phyloP scores from a whole-genome alignment of 176 grass and related monocot genomes.

The Tuctoria greenei region DNA sequence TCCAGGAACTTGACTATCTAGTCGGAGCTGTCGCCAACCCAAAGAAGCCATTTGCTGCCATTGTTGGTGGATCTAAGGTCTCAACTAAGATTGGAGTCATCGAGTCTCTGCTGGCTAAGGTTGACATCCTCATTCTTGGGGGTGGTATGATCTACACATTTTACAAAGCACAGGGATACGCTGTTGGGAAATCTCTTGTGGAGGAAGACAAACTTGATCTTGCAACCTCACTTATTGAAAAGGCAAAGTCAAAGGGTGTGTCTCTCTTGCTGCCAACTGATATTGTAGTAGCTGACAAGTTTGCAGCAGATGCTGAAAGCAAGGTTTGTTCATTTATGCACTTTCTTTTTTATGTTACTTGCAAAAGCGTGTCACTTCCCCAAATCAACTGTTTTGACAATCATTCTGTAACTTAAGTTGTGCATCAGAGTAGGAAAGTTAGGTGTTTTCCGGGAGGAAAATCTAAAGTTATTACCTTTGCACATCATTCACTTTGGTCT shows the following conservation, averaged over 20 bases:
- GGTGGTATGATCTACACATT: slow-evolving; percentile 98
- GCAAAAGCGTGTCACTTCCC: background rate
- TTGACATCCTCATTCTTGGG: slow-evolving; percentile 92
- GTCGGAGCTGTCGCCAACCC: slow-evolving; percentile 90
- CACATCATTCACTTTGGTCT: background rate
- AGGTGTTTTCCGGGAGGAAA: background rate
- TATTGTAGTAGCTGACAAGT: slow-evolving; percentile 81
- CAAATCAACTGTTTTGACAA: background rate
- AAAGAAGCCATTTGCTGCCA: slow-evolving; percentile 92
- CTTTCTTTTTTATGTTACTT: background rate
- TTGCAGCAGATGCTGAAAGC: slow-evolving; percentile 92
- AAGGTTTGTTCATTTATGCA: slow-evolving; percentile 57
- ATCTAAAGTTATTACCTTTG: background rate
- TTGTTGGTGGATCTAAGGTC: slow-evolving; percentile 97
- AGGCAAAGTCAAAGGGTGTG: slow-evolving; percentile 78
- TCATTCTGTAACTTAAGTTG: background rate
- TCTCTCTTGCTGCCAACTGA: slow-evolving; percentile 78
- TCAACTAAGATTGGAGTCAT: slow-evolving; percentile 95
- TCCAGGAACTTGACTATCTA: slow-evolving; percentile 91
- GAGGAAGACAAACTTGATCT: slow-evolving; percentile 97
- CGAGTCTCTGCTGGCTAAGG: slow-evolving; percentile 74
- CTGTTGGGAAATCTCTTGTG: slow-evolving; percentile 92
- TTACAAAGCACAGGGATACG: slow-evolving; percentile 84
- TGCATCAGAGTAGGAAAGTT: background rate
- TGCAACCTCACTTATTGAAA: slow-evolving; percentile 77